A percentile compares a stretch with the other conserved stretches of the same genome.
These are phyloP conservation scores for Plasmopara muralis DNA, from an alignment of 352 stramenopile species.

Conservation along the genomic window DNA sequence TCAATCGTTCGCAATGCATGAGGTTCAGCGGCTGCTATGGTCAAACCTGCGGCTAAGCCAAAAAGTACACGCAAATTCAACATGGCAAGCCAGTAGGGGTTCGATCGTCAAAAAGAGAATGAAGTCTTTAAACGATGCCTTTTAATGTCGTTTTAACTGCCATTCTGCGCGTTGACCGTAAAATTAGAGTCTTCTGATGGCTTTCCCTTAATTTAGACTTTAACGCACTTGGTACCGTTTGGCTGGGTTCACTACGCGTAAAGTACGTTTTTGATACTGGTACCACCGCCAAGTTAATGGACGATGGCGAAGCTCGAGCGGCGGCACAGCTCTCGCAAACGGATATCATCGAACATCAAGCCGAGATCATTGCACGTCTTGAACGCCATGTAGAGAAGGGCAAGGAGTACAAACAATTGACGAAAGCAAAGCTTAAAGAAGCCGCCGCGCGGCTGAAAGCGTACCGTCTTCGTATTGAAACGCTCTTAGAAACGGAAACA, in stretches of 20 bases:
- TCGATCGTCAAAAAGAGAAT: too few relatives aligned
- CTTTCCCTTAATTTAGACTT: too few relatives aligned
- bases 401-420: slow-evolving; percentile 46
- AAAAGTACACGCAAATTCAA: slow-evolving; percentile 13
- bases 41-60: slow-evolving; percentile 3
- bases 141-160: not conserved
- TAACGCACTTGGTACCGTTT: too few relatives aligned
- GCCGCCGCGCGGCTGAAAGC: slow-evolving; percentile 47
- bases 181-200: not conserved
- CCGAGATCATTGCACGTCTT: slow-evolving; percentile 44
- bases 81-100: slow-evolving; percentile 1
- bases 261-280: too few relatives aligned
- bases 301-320: slow-evolving; percentile 12
- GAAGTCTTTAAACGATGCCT: too few relatives aligned
- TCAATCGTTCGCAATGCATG: slow-evolving; percentile 1
- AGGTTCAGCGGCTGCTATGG: too few relatives aligned
- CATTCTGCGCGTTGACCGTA: not conserved
- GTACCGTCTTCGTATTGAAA: slow-evolving; percentile 53
- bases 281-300: slow-evolving; percentile 10
- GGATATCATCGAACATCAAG: slow-evolving; percentile 66
- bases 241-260: too few relatives aligned
- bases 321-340: slow-evolving; percentile 51
- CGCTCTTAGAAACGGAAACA: slow-evolving; percentile 29
- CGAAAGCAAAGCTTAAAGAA: slow-evolving; percentile 65
- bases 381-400: slow-evolving; percentile 30